Conservation (phyloP, 2,329 filamentous ascomycete species). For the Aspergillus texensis region DNA sequence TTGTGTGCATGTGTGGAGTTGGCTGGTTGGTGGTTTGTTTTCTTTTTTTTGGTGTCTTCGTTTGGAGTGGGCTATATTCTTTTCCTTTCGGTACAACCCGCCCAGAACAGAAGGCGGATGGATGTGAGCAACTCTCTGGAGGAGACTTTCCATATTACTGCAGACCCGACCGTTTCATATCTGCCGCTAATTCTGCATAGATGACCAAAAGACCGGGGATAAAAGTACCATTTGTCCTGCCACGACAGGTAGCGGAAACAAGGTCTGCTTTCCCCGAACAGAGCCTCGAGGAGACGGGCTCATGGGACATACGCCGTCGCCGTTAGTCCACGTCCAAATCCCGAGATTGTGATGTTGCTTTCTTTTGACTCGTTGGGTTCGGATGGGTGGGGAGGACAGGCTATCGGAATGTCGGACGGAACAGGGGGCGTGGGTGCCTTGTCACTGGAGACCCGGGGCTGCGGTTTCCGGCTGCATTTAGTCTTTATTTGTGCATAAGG, state of each 20-base stretch:
- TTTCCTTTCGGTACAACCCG: neutral
- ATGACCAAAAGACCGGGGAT: neutral
- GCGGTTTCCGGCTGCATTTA: neutral
- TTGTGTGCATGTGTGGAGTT: neutral
- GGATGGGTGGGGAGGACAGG: neutral
- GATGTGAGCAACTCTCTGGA: neutral
- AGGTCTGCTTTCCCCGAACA: neutral
- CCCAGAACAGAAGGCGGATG: neutral
- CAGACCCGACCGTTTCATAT: constrained; percentile 4
- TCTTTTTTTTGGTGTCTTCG: neutral
- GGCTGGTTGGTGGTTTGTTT: neutral
- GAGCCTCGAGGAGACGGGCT: neutral
- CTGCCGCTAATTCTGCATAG: neutral
- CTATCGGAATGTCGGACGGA: neutral
- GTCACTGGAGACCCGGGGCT: neutral
- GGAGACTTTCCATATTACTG: neutral
- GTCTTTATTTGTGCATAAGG: neutral
- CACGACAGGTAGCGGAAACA: neutral
- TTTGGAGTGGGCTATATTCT: neutral
- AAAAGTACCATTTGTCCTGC: neutral
- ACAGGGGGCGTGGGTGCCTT: neutral
- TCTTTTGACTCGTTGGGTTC: neutral
- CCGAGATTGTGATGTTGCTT: neutral
- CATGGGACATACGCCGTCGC: neutral
- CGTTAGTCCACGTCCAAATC: constrained; percentile 1